Base-by-base conservation (phyloP, 1,284 basidiomycete species). In the Fomitiporia mediterranea region DNA sequence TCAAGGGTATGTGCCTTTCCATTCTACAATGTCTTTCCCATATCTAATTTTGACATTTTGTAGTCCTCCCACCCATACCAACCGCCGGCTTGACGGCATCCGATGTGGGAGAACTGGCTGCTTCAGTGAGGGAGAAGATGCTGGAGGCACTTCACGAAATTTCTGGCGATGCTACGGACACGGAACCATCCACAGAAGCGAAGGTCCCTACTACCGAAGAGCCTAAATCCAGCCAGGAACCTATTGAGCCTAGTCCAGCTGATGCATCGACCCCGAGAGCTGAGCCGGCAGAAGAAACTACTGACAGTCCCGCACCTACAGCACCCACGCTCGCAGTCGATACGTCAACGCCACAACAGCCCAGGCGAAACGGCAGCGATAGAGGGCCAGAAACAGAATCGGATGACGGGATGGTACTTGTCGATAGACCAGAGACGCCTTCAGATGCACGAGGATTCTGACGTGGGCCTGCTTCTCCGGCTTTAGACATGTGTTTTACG, bases 401-500 rank as follows among this genome's bases (percentile, higher is more conserved):
- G 65, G 88, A 90, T 58, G 88, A 90, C 64, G 87, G 85, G 2
- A 84, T 89, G 82, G 79, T 90, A 59, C 68, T 89, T 38, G 81
- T 90, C 54, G 85, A 81, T 43, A 75, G 83, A 61, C 85, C 85
- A 11, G 64, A 61, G 49, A 64, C 63, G 55, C 39, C 32, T 34
- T 55, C 40, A 40, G 40, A 44, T 19, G 35, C n/a, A 15, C 34
- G 47, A 9, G 42, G 53, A 11, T 40, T 27, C 4, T 55, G 44
- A 47, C 19, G 27, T 30, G 21, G 21, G n/a, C n/a, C n/a, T n/a
- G n/a, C n/a, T n/a, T n/a, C n/a, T n/a, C n/a, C n/a, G n/a, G n/a
- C n/a, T n/a, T n/a, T n/a, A n/a, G n/a, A n/a, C n/a, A n/a, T n/a
- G n/a, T n/a, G n/a, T n/a, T n/a, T n/a, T n/a, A n/a, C n/a, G n/a